Percentiles rank a stretch among this genome's conserved stretches.
Conservation (phyloP, 2,329 filamentous ascomycete species). For the Mariannaea sp. region DNA sequence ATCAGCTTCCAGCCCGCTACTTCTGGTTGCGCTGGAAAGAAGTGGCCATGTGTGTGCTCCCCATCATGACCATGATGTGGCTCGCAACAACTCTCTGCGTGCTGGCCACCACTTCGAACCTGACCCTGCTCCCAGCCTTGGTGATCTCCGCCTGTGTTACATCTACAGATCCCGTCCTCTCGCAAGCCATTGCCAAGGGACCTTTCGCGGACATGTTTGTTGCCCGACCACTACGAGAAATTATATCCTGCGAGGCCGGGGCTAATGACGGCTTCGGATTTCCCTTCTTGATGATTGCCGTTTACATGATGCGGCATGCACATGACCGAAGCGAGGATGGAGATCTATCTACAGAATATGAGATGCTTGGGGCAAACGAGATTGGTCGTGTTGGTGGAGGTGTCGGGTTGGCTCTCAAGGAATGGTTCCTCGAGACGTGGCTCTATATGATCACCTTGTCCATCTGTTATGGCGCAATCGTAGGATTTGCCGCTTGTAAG, state of each 20-base stretch:
- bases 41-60: slow-evolving; percentile 59
- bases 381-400: slow-evolving; percentile 59
- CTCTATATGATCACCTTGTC: slow-evolving; percentile 62
- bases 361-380: slow-evolving; percentile 33
- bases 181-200: slow-evolving; percentile 65
- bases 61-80: slow-evolving; percentile 68
- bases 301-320: slow-evolving; percentile 60
- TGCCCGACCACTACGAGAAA: slow-evolving; percentile 59
- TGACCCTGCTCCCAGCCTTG: slow-evolving; percentile 58
- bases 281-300: slow-evolving; percentile 63
- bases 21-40: slow-evolving; percentile 54
- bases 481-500: slow-evolving; percentile 54
- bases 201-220: slow-evolving; percentile 66
- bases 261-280: slow-evolving; percentile 67
- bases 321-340: slow-evolving; percentile 40
- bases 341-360: slow-evolving; percentile 2
- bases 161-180: slow-evolving; percentile 66
- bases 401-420: slow-evolving; percentile 54
- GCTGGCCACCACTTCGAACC: slow-evolving; percentile 57
- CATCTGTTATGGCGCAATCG: slow-evolving; percentile 55
- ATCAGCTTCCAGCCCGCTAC: slow-evolving; percentile 64
- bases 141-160: slow-evolving; percentile 66
- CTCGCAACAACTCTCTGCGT: slow-evolving; percentile 61
- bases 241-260: slow-evolving; percentile 66
- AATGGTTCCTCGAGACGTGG: slow-evolving; percentile 65